Base-by-base conservation (phyloP, 192 early-diverging fungal genomes). In the Coemansia sp. region DNA sequence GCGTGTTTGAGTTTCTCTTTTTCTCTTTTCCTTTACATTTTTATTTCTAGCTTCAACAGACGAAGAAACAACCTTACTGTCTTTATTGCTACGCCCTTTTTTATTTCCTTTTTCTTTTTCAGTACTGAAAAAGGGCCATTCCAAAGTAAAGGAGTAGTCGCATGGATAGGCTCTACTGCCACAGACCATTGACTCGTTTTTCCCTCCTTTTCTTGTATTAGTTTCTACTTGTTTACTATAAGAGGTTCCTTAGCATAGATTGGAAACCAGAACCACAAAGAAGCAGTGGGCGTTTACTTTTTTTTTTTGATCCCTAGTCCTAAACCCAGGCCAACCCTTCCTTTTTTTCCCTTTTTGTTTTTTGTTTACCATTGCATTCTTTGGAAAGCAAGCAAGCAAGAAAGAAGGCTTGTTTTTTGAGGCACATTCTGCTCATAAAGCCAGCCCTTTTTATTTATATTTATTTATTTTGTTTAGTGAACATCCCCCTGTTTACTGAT, bases 291-390 rank as follows among this genome's bases (percentile, higher is more conserved):
- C 8, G 51, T 22, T 54, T 22, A 19, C 51, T 54, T 11, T 51
- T 42, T 54, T 54, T 51, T 51, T 46, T 65, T 55, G 4, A 49
- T 48, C 62, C 46, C 45, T 36, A 15, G 19, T 63, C 26, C 22
- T 26, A 21, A 19, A 19, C 11, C 45, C 11, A 12, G 19, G 61
- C 19, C 46, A 12, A 21, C 62, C 62, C 62, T 26, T 26, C 26
- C 47, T 12, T 58, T 19, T 55, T 12, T 19, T 52, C 39, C 12
- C 15, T 26, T 26, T 26, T 26, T 0, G 0, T 26, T 26, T 26
- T 52, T 55, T 66, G 52, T 66, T 58, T 58, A 58, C 55, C 32
- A 47, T 65, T 65, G 51, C 63, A 52, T 65, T 65, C 48, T 65
- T 62, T 46, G 19, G 12, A 45, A 12, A 22, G 21, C 51, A 54